Base-by-base conservation (phyloP, 139 green algal genomes). In the Deuterostichococcus epilithicus region DNA sequence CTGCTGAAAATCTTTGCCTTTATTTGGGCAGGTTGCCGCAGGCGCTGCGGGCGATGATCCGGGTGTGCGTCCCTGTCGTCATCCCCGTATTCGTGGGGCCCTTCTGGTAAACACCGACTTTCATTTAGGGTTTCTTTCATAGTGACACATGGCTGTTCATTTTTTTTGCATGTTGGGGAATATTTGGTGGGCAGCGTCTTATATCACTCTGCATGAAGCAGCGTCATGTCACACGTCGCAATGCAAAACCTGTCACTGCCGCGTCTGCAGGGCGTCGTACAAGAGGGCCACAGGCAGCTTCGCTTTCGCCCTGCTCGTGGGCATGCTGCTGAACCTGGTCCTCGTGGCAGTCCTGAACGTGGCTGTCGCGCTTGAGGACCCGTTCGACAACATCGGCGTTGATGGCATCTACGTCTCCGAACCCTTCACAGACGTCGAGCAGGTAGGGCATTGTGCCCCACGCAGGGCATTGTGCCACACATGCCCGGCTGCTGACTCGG, bases 31-130 rank as follows among this genome's bases (percentile, higher is more conserved):
- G 79, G 74, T 70, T 44, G 58, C 81, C 81, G 22, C 72, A 82
- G 45, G 45, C 44, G 5, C 60, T 83, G 8, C 63, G 77, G 6
- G 70, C 73, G 5, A 13, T 83, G 35, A 38, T 59, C 8, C 73
- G 86, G 23, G 84, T 88, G 32, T 91, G 86, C 65, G 71, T 91
- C 3, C 15, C 73, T 37, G 37, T 91, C 26, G 39, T 91, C 63
- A 77, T 91, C 2, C 86, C 86, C 8, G 35, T 91, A 28, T 91
- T 91, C 38, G 91, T 85, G 73, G 86, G 80, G 10, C 86, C 86
- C 20, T 91, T 91, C 80, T 91, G 52, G 52, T 63, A 20, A 28
- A 84, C n/a, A n/a, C n/a, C n/a, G n/a, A n/a, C n/a, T n/a, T n/a
- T n/a, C n/a, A n/a, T n/a, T n/a, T n/a, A n/a, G n/a, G n/a, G n/a